Base-by-base conservation (phyloP, 768 basidiomycete genomes). In the Cyathus striatus region DNA sequence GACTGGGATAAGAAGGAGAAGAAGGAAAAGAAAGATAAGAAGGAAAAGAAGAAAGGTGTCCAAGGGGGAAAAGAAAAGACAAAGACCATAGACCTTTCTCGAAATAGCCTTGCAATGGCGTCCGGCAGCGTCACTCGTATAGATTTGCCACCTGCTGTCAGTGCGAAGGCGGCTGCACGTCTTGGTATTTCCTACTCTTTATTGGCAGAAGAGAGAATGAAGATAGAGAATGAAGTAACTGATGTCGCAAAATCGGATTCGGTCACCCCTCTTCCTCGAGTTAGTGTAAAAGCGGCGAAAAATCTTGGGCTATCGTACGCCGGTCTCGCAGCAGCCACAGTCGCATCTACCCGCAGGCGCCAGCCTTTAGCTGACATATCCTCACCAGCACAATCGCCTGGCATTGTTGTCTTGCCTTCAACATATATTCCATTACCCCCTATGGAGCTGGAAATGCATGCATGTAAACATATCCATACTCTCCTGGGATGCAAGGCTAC, bases 401-500 rank as follows among this genome's bases (percentile, higher is more conserved):
- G 86, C 1, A 59, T 88, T 5, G 54, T 87, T 18, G 60, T 86
- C 24, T 76, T 66, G 70, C 79, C 76, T 5, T 62, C 69, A 20
- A 77, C 73, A 5, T 83, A 82, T 56, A 65, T 86, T 36, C 74
- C 81, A 1, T 63, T 83, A 50, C 43, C 68, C 1, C 70, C 83
- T 18, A 54, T 58, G 3, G 84, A 85, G 54, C 65, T 88, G 24
- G 86, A 88, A 63, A 79, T 84, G 79, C 81, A 86, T 52, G 71
- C 78, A n/a, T 81, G 79, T 62, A 83, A 79, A 61, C 71, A 81
- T 53, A 61, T 86, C 38, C 81, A 88, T 54, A 70, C 71, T 5
- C 56, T 89, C 2, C 64, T 89, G 20, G 77, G 76, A 23, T 83
- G 78, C 54, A 76, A 78, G 52, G 65, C 67, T 25, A 81, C 84